Percentiles rank a stretch among this genome's conserved stretches.
Conservation (phyloP, 2,329 filamentous ascomycete species). For the Beauveria sp. region DNA sequence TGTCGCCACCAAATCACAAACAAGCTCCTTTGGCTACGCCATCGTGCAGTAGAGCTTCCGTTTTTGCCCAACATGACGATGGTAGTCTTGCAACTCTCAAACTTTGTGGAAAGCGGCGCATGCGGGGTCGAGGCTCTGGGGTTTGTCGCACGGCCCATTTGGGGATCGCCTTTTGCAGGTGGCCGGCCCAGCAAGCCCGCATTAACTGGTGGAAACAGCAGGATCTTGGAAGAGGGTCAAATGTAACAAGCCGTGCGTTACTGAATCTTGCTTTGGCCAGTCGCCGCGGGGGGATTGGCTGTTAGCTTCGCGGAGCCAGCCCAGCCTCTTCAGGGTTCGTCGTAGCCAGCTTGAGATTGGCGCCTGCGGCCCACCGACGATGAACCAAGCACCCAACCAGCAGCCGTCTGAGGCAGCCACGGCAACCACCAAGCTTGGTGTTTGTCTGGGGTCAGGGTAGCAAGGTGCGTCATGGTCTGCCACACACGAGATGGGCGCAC, state of each 20-base stretch:
- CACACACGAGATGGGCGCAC: neutral
- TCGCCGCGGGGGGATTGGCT: neutral
- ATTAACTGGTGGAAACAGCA: neutral
- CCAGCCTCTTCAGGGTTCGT: constrained; percentile 4
- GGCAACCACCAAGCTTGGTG: neutral
- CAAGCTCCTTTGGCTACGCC: neutral
- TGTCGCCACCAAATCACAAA: neutral
- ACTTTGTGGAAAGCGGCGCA: neutral
- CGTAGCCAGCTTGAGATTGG: constrained; percentile 4
- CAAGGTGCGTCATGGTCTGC: constrained; percentile 5
- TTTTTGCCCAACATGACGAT: neutral
- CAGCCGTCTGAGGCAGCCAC: neutral
- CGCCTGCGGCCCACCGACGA: constrained; percentile 1
- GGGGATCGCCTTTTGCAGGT: neutral
- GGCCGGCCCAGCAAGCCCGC: neutral
- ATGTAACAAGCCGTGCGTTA: neutral
- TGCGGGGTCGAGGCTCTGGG: constrained; percentile 8
- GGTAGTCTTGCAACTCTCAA: neutral
- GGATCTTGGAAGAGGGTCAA: constrained; percentile 14
- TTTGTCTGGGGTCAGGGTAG: neutral
- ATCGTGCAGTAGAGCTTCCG: constrained; percentile 6
- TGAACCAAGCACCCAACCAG: constrained; percentile 5
- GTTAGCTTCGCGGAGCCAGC: neutral
- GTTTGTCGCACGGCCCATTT: constrained; percentile 6
- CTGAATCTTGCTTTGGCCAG: neutral